These are phyloP conservation scores for Pseudozyma tsukubaensis DNA, from an alignment of 1,284 basidiomycete species.

Conservation along the genomic window DNA sequence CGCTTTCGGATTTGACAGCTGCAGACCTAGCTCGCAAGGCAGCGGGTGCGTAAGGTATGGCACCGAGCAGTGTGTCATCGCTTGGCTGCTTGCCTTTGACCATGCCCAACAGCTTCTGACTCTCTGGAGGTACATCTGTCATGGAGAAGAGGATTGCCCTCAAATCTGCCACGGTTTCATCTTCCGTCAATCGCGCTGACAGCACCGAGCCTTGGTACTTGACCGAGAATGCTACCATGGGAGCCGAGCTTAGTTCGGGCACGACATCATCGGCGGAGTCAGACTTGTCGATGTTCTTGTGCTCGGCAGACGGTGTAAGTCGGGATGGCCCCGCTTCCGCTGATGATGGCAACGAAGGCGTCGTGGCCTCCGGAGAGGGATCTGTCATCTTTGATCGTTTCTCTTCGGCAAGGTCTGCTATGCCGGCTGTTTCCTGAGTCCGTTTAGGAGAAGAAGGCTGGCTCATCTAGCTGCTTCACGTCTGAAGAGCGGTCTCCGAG, in stretches of 20 bases:
- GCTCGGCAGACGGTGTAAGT: slow-evolving; percentile 11
- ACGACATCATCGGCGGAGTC: neutral
- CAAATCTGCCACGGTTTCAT: slow-evolving; percentile 61
- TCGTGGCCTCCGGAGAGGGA: neutral
- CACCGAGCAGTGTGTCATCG: slow-evolving; percentile 43
- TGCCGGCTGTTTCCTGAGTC: neutral
- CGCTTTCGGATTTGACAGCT: slow-evolving; percentile 9
- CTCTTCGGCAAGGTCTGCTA: neutral
- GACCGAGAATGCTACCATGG: slow-evolving; percentile 45
- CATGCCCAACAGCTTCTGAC: slow-evolving; percentile 88
- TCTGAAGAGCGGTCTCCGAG: neutral
- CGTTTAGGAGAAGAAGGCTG: slow-evolving; percentile 5
- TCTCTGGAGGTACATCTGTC: slow-evolving; percentile 83
- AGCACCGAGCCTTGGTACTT: slow-evolving; percentile 49
- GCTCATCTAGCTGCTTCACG: neutral
- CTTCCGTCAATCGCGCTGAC: slow-evolving; percentile 36
- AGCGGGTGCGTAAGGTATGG: slow-evolving; percentile 42
- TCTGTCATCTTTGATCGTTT: slow-evolving; percentile 13
- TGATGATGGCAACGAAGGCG: neutral
- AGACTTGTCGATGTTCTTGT: neutral
- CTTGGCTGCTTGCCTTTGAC: slow-evolving; percentile 84
- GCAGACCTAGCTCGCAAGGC: slow-evolving; percentile 31
- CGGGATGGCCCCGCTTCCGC: slow-evolving; percentile 26
- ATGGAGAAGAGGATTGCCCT: slow-evolving; percentile 73
- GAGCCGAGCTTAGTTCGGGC: neutral